Evolutionary conservation across 164 flowering plant genomes (phyloP), one percentile per base, ranked within the genome.

Genomic region (Vitis labrusca): DNA sequence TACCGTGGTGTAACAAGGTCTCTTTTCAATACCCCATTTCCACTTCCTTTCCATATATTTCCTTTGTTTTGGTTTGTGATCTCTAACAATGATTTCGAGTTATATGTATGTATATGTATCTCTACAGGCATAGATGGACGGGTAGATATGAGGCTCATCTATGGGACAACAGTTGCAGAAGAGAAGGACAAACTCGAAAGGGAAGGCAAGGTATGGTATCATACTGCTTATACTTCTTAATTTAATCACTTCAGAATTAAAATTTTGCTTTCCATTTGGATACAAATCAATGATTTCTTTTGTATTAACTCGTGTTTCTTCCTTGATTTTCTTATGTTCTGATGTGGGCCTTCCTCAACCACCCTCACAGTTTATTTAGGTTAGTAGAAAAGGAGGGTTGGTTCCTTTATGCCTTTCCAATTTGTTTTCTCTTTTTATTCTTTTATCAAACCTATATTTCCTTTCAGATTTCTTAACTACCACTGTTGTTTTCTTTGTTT

Each of bases 1-100:
- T 94, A 94, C 80, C 94, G 98, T 63, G 98, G 98, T 67, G 98
- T 94, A 16, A 94, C 98, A 57, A 92, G 94, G 98, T 94, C 48
- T 13, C 9, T 52, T 16, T 47, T 23, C 27, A 23, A 23, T 23
- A 23, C 27, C 2, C 13, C 10, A 23, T 19, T 14, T 49, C 19
- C 17, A 10, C 53, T 48, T 23, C 17, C 14, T 48, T 65, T 60
- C 55, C 56, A 19, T 16, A 1, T 48, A 37, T 10, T 32, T 44
- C 19, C 15, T 29, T 55, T 12, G 64, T 50, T 57, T 60, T 32
- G 6, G 52, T 63, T 37, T 16, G 15, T 15, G 50, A 11, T 32
- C 10, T 59, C n/a, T 55, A 3, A 8, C 63, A 19, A 16, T 66
- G 15, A 23, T 30, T 9, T 55, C 5, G 58, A 56, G 61, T 54